Conservation (phyloP, 805 yeast genomes). For the Vanderwaltozyma tropicalis region DNA sequence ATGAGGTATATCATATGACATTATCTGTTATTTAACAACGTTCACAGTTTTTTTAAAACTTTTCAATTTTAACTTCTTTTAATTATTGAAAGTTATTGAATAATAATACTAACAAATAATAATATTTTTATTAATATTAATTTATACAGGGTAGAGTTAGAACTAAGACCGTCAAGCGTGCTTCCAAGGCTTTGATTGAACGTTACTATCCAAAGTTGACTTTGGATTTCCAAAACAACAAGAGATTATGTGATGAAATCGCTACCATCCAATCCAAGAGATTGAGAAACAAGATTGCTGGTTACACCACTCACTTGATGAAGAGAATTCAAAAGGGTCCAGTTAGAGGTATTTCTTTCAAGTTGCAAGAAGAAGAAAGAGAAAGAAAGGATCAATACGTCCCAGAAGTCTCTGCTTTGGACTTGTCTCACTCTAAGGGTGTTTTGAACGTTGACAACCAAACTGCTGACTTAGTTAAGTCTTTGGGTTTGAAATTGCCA, state of each 20-base stretch:
- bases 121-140: background rate
- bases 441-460: conserved; percentile 95
- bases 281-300: conserved; percentile 99
- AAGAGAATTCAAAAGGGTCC: conserved; percentile 99
- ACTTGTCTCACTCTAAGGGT: conserved; percentile 90
- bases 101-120: conserved; percentile 1
- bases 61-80: too few relatives aligned
- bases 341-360: conserved; percentile 99
- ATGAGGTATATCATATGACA: too few relatives aligned
- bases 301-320: conserved; percentile 99
- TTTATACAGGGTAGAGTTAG: conserved; percentile 92
- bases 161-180: conserved; percentile 99
- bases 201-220: conserved; percentile 99
- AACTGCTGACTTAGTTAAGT: conserved; percentile 89
- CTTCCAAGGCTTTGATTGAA: conserved; percentile 98
- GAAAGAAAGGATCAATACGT: conserved; percentile 99
- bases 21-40: too few relatives aligned
- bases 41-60: too few relatives aligned
- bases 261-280: conserved; percentile 99
- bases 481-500: conserved; percentile 87
- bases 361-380: conserved; percentile 99
- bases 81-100: too few relatives aligned
- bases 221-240: conserved; percentile 98
- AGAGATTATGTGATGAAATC: conserved; percentile 96
- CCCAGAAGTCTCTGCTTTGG: conserved; percentile 99